Evolutionary conservation across 2,329 filamentous ascomycete genomes (phyloP).

Genomic region (Aspergillus alliaceus): DNA sequence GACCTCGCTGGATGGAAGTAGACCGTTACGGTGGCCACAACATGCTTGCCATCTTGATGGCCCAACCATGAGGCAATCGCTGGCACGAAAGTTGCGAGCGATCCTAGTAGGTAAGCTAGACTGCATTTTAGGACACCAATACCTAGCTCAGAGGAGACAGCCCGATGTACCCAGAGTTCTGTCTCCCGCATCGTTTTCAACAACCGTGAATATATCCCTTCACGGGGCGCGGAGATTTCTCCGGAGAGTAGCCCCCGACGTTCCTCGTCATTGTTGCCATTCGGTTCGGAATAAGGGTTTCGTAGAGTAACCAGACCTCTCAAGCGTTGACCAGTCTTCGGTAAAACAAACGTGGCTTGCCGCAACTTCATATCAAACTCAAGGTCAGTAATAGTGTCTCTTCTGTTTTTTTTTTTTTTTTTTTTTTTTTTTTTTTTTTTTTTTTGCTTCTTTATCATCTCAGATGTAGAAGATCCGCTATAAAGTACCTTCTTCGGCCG

Average conservation of each 20-base stretch:
- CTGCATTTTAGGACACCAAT: slow-evolving; percentile 87
- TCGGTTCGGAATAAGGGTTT: slow-evolving; percentile 44
- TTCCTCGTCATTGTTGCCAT: slow-evolving; percentile 36
- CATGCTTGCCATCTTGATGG: slow-evolving; percentile 85
- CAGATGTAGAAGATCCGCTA: background rate
- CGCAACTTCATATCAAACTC: slow-evolving; percentile 56
- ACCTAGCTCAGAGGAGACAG: slow-evolving; percentile 70
- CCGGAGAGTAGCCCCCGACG: slow-evolving; percentile 34
- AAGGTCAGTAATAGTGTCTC: slow-evolving; percentile 2
- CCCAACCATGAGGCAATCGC: slow-evolving; percentile 73
- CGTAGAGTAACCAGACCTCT: slow-evolving; percentile 77
- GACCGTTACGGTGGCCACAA: slow-evolving; percentile 89
- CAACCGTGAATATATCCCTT: slow-evolving; percentile 17
- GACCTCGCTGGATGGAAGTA: slow-evolving; percentile 92
- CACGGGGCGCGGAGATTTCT: slow-evolving; percentile 17
- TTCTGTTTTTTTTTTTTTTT: background rate
- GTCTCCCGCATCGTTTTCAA: slow-evolving; percentile 34
- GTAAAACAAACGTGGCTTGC: slow-evolving; percentile 84
- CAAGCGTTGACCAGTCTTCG: slow-evolving; percentile 79
- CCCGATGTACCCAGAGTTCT: slow-evolving; percentile 52
- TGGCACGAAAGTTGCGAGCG: slow-evolving; percentile 79
- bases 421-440: background rate
- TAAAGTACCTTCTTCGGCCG: slow-evolving; percentile 34
- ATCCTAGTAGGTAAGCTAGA: slow-evolving; percentile 82
- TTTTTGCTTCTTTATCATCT: background rate